phyloP scores from a whole-genome alignment of 352 stramenopile genomes.

The Phytophthora meadii region DNA sequence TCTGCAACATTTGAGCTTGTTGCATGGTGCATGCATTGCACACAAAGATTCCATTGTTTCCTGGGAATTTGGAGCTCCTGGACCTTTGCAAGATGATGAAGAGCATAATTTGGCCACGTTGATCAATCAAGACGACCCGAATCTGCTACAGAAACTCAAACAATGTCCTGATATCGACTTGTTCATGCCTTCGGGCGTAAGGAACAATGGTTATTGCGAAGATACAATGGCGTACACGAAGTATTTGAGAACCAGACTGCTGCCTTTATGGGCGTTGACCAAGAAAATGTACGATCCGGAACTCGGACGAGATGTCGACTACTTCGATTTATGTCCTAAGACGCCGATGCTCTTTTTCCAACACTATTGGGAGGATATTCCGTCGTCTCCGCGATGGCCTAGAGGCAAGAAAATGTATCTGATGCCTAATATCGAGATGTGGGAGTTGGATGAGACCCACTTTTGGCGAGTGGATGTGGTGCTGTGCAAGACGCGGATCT shows the following conservation, averaged over 20 bases:
- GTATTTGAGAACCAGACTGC: conserved; percentile 43
- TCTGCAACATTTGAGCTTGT: conserved; percentile 53
- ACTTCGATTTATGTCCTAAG: conserved; percentile 57
- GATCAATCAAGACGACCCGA: conserved; percentile 40
- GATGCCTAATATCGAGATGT: conserved; percentile 62
- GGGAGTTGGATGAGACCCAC: conserved; percentile 48
- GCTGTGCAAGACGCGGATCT: conserved; percentile 59
- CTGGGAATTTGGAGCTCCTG: conserved; percentile 44
- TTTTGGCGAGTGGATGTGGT: conserved; percentile 50
- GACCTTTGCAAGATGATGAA: conserved; percentile 22
- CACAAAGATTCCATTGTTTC: conserved; percentile 58
- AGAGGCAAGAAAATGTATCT: conserved; percentile 49
- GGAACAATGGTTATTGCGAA: conserved; percentile 62
- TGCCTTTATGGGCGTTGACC: conserved; percentile 55
- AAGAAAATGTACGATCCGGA: conserved; percentile 40
- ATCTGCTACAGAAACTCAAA: conserved; percentile 51
- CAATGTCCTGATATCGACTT: conserved; percentile 74
- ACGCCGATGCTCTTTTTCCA: conserved; percentile 56
- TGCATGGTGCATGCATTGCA: conserved; percentile 57
- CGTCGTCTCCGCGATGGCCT: conserved; percentile 35
- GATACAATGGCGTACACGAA: conserved; percentile 65
- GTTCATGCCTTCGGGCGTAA: conserved; percentile 51
- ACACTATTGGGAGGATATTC: conserved; percentile 55
- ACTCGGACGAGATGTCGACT: conserved; percentile 34
- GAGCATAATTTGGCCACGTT: conserved; percentile 33